phyloP scores from a whole-genome alignment of 192 early-diverging fungal species.

The Gamsiella multidivaricata region DNA sequence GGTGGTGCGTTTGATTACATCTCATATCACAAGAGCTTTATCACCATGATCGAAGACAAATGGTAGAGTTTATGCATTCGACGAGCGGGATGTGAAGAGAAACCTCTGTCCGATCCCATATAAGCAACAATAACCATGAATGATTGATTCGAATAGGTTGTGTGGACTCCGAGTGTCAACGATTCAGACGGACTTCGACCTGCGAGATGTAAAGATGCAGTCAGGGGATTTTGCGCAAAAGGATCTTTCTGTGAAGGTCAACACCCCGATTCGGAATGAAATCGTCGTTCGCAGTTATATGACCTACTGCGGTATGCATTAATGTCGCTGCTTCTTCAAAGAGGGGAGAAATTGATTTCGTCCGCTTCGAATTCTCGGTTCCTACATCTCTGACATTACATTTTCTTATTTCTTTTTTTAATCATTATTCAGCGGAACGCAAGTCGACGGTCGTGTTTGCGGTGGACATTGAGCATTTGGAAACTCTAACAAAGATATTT shows the following conservation, averaged over 20 bases:
- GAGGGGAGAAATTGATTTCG: too few relatives aligned
- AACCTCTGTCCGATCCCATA: neutral
- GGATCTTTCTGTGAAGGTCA: constrained; percentile 69
- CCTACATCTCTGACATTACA: neutral
- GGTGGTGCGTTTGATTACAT: constrained; percentile 79
- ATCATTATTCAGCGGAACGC: constrained; percentile 26
- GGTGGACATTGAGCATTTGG: constrained; percentile 82
- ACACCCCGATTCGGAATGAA: constrained; percentile 66
- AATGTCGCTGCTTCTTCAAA: neutral
- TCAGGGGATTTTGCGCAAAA: constrained; percentile 71
- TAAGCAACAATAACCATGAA: too few relatives aligned
- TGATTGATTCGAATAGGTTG: constrained; percentile 70
- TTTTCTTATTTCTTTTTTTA: neutral
- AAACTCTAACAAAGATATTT: constrained; percentile 68
- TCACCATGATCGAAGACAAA: constrained; percentile 85
- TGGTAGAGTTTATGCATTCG: constrained; percentile 65
- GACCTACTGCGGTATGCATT: constrained; percentile 56
- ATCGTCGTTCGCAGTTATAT: constrained; percentile 74
- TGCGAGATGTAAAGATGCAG: constrained; percentile 58
- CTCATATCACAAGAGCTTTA: constrained; percentile 76
- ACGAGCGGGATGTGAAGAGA: neutral
- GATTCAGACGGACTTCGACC: constrained; percentile 69
- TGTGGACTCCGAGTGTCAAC: constrained; percentile 71
- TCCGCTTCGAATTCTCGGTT: neutral
- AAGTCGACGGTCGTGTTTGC: constrained; percentile 88